Percentiles rank a stretch among this genome's conserved stretches.
Evolutionary conservation across 106 monocot species (phyloP).

Genomic region (Dioscorea zingiberensis): DNA sequence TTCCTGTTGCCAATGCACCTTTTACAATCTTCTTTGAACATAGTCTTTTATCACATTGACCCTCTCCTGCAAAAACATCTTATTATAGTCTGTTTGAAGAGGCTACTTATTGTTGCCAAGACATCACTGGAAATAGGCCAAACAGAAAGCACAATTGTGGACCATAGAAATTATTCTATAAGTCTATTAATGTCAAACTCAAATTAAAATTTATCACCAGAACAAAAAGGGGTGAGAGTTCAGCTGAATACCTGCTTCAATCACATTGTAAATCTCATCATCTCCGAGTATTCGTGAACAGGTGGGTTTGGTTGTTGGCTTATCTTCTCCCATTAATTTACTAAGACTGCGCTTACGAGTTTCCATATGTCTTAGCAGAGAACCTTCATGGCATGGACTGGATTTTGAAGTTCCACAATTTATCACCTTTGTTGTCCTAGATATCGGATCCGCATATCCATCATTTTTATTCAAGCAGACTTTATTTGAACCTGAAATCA

Average conservation of each 20-base stretch:
- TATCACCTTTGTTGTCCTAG: background rate
- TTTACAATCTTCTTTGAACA: conserved; percentile 10
- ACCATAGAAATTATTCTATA: too few relatives aligned
- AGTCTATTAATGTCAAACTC: too few relatives aligned
- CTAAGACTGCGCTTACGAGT: conserved; percentile 30
- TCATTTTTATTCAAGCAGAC: conserved; percentile 11
- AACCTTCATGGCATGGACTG: background rate
- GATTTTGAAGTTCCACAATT: background rate
- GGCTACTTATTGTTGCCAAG: too few relatives aligned
- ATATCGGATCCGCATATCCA: background rate
- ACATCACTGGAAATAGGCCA: too few relatives aligned
- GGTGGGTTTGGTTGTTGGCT: conserved; percentile 1
- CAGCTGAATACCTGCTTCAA: conserved; percentile 5
- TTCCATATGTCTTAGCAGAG: conserved; percentile 22
- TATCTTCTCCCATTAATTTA: conserved; percentile 18
- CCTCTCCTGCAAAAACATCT: conserved; percentile 6
- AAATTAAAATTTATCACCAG: too few relatives aligned
- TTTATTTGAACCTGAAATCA: conserved; percentile 3
- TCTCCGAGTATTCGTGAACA: conserved; percentile 1
- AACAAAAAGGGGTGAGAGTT: background rate
- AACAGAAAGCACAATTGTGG: too few relatives aligned
- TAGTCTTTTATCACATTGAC: background rate
- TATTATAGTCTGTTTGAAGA: too few relatives aligned
- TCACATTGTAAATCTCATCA: conserved; percentile 7
- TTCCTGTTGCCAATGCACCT: conserved; percentile 6